Evolutionary conservation across 1,139 yeast genomes (phyloP), one percentile per base, ranked within the genome.

Genomic region (Eremothecium cymbalariae): DNA sequence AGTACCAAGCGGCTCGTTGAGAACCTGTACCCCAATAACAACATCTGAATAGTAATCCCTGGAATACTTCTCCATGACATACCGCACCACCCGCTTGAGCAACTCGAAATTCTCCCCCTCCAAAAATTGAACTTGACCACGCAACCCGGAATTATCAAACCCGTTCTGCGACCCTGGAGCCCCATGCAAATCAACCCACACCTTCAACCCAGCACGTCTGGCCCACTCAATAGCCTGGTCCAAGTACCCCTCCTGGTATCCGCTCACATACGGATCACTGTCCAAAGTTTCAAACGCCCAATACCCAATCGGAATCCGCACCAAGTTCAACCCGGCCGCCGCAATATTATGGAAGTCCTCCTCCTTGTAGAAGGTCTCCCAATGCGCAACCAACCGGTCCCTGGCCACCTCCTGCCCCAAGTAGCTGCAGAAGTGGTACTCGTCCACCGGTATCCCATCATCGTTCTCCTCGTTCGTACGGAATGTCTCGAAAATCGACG

Each of bases 131-230:
- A 70, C 50, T 5, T 53, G 43, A 51, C 83, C 95, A 50, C 96
- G 71, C 42, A 74, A 63, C 14, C 98, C 98, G 8, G 95, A 84
- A 63, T 88, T 88, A 59, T 90, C 98, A 56, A 88, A 88, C 14
- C 97, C 96, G 56, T 88, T 88, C 62, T 88, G 97, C 14, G 95
- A 82, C n/a, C 96, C 97, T 31, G 96, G 93, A 18, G 85, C 93
- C 39, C 97, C 97, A 57, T 88, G 98, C 49, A 88, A 64, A 59
- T 88, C 98, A 36, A 88, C 69, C 95, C 95, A 85, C 15, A 74
- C 94, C 55, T 80, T 77, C 47, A 88, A 58, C 32, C 69, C 71
- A 47, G 76, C 51, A 14, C 66, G 63, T 37, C 73, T 61, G 32
- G 83, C 75, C 96, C 96, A 88, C 16, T 60, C 68, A 33, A 88